Evolutionary conservation across 2,329 filamentous ascomycete genomes (phyloP).

Genomic region (Aspergillus sp.): DNA sequence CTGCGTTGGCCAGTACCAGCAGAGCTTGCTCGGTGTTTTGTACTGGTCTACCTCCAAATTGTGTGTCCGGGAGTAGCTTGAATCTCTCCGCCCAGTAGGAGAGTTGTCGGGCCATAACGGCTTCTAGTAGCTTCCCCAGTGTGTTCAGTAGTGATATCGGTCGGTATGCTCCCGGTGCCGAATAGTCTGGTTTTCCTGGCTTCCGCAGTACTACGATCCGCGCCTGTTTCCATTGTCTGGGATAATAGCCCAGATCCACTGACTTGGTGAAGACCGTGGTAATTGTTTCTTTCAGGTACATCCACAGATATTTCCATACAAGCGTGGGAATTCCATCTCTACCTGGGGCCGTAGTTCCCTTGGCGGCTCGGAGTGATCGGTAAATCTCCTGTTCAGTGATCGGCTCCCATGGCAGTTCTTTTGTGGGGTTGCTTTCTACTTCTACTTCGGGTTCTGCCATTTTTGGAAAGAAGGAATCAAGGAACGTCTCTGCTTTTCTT

Average conservation of each 20-base stretch:
- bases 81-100: slow-evolving; percentile 23
- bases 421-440: no score
- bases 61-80: slow-evolving; percentile 24
- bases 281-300: slow-evolving; percentile 7
- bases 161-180: slow-evolving; percentile 23
- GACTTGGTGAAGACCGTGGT: slow-evolving; percentile 9
- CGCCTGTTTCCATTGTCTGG: slow-evolving; percentile 17
- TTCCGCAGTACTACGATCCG: slow-evolving; percentile 29
- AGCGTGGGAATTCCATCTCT: neutral
- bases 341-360: neutral
- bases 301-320: slow-evolving; percentile 19
- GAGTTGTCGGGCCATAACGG: slow-evolving; percentile 20
- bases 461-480: slow-evolving; percentile 24
- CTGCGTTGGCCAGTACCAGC: no score
- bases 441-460: slow-evolving; percentile 3
- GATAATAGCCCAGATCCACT: slow-evolving; percentile 23
- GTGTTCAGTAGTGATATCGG: slow-evolving; percentile 31
- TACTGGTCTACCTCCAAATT: slow-evolving; percentile 26
- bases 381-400: no score
- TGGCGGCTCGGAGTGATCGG: no score
- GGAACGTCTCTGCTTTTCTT: slow-evolving; percentile 21
- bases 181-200: slow-evolving; percentile 30
- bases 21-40: neutral
- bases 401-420: no score
- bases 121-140: slow-evolving; percentile 26